phyloP scores from a whole-genome alignment of 768 basidiomycete species.

The Trametes meyenii region DNA sequence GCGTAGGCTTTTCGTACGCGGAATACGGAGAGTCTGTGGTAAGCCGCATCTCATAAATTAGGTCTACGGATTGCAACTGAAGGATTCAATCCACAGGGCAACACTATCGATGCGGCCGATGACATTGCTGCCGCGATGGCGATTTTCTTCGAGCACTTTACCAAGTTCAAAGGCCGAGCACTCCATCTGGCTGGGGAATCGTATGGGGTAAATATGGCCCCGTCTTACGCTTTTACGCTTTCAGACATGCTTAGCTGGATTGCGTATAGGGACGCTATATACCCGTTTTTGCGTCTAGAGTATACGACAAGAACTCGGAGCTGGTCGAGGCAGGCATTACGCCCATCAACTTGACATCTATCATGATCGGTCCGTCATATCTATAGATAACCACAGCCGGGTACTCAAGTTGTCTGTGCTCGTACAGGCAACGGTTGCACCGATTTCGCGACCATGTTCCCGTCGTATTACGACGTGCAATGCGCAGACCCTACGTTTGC shows the following conservation, averaged over 20 bases:
- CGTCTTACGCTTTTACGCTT: too few species aligned
- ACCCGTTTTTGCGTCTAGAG: constrained; percentile 50
- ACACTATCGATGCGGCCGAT: constrained; percentile 66
- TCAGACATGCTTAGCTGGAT: neutral
- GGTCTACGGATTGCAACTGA: neutral
- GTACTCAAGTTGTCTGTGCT: neutral
- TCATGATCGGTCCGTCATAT: constrained; percentile 46
- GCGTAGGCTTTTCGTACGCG: constrained; percentile 45
- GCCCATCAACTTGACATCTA: constrained; percentile 52
- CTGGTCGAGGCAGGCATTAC: constrained; percentile 48
- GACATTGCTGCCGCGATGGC: constrained; percentile 73
- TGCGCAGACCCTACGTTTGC: constrained; percentile 51
- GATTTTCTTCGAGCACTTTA: constrained; percentile 77
- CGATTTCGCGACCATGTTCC: constrained; percentile 41
- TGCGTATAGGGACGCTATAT: constrained; percentile 51
- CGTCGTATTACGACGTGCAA: constrained; percentile 54
- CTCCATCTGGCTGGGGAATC: constrained; percentile 51
- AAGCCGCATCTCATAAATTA: constrained; percentile 27
- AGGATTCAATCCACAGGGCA: constrained; percentile 42
- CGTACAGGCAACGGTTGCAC: constrained; percentile 46
- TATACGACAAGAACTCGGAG: constrained; percentile 51
- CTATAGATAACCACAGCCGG: neutral
- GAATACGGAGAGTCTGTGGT: constrained; percentile 67
- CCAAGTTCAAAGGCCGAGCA: constrained; percentile 64
- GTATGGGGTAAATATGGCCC: constrained; percentile 45